Base-by-base conservation (phyloP, 1,284 basidiomycete species). In the Apiotrichum veenhuisii region DNA sequence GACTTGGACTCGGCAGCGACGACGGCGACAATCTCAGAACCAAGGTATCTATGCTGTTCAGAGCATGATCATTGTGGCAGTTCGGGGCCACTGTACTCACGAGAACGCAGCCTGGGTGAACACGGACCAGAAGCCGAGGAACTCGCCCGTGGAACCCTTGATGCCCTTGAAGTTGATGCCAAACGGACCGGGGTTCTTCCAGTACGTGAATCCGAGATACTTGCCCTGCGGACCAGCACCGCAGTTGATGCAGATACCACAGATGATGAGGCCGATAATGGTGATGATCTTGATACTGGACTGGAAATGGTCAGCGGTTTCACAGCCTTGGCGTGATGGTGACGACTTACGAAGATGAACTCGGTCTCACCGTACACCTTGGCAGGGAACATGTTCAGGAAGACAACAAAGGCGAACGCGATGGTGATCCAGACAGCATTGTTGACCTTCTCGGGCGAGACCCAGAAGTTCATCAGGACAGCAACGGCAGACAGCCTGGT, bases 201-300 rank as follows among this genome's bases (percentile, higher is more conserved):
- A 80, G 67, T 77, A 80, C 34, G 71, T 61, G 70, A 78, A 78
- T 9, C 78, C 79, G 59, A 74, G 68, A 10, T 66, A 63, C 18
- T 68, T 64, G 57, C 70, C 67, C 42, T 71, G 66, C 30, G 77
- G 77, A 38, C 76, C 77, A 43, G 72, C 78, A 38, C 78, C 79
- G 27, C 71, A 61, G 50, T 75, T 87, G 61, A 90, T 79, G 27
- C 89, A 81, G 64, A 87, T 82, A 45, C 84, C 83, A 36, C 85
- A 74, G 62, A 85, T 83, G 53, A 69, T 68, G 30, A 77, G 63
- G 26, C 74, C 74, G n/a, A 80, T 80, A 63, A 89, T 87, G 7
- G 87, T 88, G 50, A 89, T 74, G 22, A 91, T 85, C 76, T 91
- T 90, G 75, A 90, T 87, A 9, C 86, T 87, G 11, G 82, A 55